A percentile compares a stretch with the other conserved stretches of the same genome.
Conservation (phyloP, 345 rosid species). For the Angophora floribunda region DNA sequence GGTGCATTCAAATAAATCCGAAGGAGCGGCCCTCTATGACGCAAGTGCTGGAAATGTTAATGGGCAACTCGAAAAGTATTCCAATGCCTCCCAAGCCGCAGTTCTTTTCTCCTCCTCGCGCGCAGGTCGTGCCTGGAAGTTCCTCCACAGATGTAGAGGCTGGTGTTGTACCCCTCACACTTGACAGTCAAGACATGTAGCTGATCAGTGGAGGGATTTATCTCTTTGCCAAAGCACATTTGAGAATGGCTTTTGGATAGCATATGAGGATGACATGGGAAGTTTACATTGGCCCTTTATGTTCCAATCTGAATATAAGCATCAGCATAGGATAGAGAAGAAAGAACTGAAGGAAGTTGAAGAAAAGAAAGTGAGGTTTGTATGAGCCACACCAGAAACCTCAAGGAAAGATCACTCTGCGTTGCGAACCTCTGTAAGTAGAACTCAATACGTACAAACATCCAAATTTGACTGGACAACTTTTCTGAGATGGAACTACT, state of each 20-base stretch:
- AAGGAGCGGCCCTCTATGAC: conserved; percentile 22
- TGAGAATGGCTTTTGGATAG: not conserved
- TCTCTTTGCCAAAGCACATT: not conserved
- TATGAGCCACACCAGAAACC: not conserved
- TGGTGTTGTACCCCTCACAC: not conserved
- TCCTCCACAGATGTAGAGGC: not conserved
- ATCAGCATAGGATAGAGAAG: not conserved
- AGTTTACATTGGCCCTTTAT: not conserved
- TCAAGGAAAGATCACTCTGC: not conserved
- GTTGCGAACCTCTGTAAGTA: not conserved
- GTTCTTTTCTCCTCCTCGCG: not conserved
- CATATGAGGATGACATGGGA: not conserved
- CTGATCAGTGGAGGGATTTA: not conserved
- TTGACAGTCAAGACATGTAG: not conserved
- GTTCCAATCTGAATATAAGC: not conserved
- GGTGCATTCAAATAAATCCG: conserved; percentile 30
- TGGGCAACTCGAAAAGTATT: conserved; percentile 3
- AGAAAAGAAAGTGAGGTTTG: not conserved
- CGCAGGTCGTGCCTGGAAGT: not conserved
- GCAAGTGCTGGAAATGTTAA: conserved; percentile 20
- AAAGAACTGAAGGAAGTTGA: not conserved
- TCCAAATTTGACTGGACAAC: not conserved
- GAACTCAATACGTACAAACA: not conserved
- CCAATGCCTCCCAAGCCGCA: conserved; percentile 22
- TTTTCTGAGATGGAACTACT: not conserved